Base-by-base conservation (phyloP, 495 filamentous ascomycete species). In the Rostrohypoxylon terebratum region DNA sequence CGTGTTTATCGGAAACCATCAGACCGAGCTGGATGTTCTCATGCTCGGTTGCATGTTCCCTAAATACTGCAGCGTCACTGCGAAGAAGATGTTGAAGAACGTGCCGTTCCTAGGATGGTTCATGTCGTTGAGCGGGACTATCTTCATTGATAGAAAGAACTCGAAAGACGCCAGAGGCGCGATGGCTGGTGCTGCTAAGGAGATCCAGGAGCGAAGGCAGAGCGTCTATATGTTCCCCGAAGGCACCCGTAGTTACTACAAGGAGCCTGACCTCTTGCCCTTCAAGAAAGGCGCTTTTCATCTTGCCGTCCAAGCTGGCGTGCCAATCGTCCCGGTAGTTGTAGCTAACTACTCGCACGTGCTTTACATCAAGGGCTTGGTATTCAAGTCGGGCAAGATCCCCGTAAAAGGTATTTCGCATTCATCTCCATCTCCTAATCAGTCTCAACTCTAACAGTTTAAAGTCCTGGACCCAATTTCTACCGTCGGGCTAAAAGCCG, bases 241-340 rank as follows among this genome's bases (percentile, higher is more conserved):
- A 82, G 96, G 96, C 13, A 99, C 96, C 5, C 86, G 96, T 55
- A 95, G 92, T 71, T 97, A 99, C 83, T 87, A 90, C 53, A 87
- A 90, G 71, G 89, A 93, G 53, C 91, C 96, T 5, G 89, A 86
- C 57, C 81, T 99, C 75, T 82, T 98, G 61, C 89, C 92, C 6
- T 99, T 98, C 83, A 99, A 99, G 84, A 98, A 98, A 84, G 96
- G 96, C 66, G 96, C 96, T 40, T 99, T 98, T 82, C 96, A 98
- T 79, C 84, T 99, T 10, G 96, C 96, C 20, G 89, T 99, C 6
- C 92, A 98, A 83, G 96, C 95, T 0, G 91, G 93, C 76, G 95
- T 97, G 28, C 94, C 93, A 18, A 92, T 98, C 75, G 90, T 99
- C 40, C 95, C 95, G 0, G 83, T 97, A 20, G 92, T 98, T 20